Percentiles rank a stretch among this genome's conserved stretches.
Conservation (phyloP, 352 stramenopile genomes). For the Globisporangium parvum region DNA sequence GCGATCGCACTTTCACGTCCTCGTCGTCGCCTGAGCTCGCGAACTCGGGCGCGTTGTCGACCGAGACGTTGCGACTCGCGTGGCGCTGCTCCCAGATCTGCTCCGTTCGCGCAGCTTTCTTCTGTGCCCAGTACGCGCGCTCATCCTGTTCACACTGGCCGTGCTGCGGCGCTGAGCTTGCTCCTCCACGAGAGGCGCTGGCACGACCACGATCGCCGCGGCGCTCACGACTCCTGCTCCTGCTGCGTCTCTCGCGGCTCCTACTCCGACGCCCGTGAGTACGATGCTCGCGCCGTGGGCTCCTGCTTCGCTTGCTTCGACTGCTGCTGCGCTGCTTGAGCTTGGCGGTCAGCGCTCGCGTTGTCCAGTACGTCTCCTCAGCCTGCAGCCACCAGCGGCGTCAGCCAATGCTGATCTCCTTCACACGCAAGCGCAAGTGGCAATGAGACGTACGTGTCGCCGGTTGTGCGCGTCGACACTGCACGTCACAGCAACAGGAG, state of each 20-base stretch:
- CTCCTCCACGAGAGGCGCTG: background rate
- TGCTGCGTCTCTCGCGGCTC: background rate
- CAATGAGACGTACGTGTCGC: constrained; percentile 24
- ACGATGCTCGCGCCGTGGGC: constrained; percentile 5
- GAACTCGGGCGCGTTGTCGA: constrained; percentile 49
- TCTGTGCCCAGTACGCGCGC: constrained; percentile 44
- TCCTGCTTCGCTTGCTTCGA: constrained; percentile 15
- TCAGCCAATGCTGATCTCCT: background rate
- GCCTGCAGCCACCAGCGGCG: constrained; percentile 14
- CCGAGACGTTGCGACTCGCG: constrained; percentile 26
- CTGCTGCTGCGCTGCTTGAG: constrained; percentile 1
- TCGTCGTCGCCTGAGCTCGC: constrained; percentile 37
- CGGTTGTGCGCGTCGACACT: constrained; percentile 62
- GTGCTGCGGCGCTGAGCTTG: background rate
- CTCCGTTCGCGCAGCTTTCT: constrained; percentile 50
- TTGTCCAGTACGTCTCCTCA: constrained; percentile 57
- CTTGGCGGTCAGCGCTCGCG: constrained; percentile 32
- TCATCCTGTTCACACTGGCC: constrained; percentile 4
- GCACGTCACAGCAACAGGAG: background rate
- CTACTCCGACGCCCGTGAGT: background rate
- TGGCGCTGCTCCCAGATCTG: constrained; percentile 49
- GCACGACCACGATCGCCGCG: background rate
- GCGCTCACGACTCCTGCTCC: background rate
- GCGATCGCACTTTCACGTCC: constrained; percentile 21
- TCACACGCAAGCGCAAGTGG: background rate